phyloP scores from a whole-genome alignment of 495 filamentous ascomycete genomes.

The Penicillium psychrofluorescens region DNA sequence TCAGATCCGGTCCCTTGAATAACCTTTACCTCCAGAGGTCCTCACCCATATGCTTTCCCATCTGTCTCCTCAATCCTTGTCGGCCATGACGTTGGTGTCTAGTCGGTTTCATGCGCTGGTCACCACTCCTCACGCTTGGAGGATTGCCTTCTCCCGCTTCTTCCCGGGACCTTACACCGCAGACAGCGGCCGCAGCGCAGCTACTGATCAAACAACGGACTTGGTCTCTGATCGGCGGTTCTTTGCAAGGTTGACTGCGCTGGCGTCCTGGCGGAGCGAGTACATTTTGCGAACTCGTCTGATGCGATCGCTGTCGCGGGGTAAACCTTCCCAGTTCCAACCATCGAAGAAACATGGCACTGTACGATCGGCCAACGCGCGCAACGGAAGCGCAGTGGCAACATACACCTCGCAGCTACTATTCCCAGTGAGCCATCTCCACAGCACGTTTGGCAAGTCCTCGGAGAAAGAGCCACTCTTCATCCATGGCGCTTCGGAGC shows the following conservation, averaged over 20 bases:
- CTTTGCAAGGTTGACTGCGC: slow-evolving; percentile 70
- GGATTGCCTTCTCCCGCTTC: slow-evolving; percentile 79
- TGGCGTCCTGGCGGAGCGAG: slow-evolving; percentile 87
- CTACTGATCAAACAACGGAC: slow-evolving; percentile 32
- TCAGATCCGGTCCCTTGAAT: slow-evolving; percentile 6
- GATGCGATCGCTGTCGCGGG: slow-evolving; percentile 68
- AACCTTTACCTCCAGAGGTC: slow-evolving; percentile 56
- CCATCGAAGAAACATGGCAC: slow-evolving; percentile 41
- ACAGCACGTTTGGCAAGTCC: slow-evolving; percentile 58
- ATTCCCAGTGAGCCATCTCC: slow-evolving; percentile 65
- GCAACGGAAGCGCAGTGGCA: slow-evolving; percentile 52
- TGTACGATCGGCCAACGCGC: slow-evolving; percentile 37
- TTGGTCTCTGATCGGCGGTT: slow-evolving; percentile 59
- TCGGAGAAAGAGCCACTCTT: slow-evolving; percentile 67
- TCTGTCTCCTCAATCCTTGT: slow-evolving; percentile 70
- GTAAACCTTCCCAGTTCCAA: slow-evolving; percentile 59
- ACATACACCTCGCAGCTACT: slow-evolving; percentile 78
- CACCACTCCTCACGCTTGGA: slow-evolving; percentile 85
- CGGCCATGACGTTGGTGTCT: slow-evolving; percentile 72
- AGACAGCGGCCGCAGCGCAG: slow-evolving; percentile 15
- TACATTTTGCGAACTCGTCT: slow-evolving; percentile 83
- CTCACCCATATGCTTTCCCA: slow-evolving; percentile 89
- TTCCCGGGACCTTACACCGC: slow-evolving; percentile 66
- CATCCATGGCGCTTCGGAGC: slow-evolving; percentile 73
- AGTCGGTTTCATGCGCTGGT: slow-evolving; percentile 75